phyloP scores from a whole-genome alignment of 768 basidiomycete genomes.

The Panaeolus papilionaceus region DNA sequence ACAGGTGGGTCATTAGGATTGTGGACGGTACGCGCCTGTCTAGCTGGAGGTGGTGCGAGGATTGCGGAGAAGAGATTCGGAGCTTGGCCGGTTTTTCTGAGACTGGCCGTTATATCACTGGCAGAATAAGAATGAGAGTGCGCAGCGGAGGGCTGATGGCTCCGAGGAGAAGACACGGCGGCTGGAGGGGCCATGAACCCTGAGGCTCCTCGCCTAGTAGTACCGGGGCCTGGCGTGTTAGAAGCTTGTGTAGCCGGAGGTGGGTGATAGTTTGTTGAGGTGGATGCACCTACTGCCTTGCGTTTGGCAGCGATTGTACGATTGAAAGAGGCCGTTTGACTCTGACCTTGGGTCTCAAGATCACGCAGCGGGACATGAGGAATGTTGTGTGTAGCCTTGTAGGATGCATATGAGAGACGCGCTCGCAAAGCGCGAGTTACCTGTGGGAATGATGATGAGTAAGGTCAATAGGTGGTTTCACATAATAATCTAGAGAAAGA shows the following conservation, averaged over 20 bases:
- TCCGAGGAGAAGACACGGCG: constrained; percentile 48
- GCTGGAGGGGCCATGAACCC: constrained; percentile 55
- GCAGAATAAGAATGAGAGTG: constrained; percentile 36
- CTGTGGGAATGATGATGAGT: constrained; percentile 53
- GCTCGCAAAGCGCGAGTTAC: constrained; percentile 82
- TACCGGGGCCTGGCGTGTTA: constrained; percentile 36
- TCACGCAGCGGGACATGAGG: constrained; percentile 70
- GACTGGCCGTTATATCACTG: constrained; percentile 39
- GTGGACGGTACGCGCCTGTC: constrained; percentile 81
- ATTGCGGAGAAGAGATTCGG: constrained; percentile 78
- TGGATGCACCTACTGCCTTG: constrained; percentile 50
- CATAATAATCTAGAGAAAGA: constrained; percentile 22
- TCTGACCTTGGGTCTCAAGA: constrained; percentile 67
- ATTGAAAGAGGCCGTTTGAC: constrained; percentile 47
- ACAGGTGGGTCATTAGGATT: constrained; percentile 75
- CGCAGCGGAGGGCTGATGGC: constrained; percentile 45
- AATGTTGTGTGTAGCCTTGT: constrained; percentile 81
- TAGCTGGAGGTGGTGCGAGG: constrained; percentile 76
- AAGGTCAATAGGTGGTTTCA: constrained; percentile 42
- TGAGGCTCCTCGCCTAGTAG: constrained; percentile 42
- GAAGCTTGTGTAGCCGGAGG: constrained; percentile 58
- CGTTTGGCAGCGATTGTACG: constrained; percentile 67
- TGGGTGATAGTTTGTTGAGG: constrained; percentile 56
- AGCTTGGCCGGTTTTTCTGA: constrained; percentile 43
- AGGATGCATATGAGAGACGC: constrained; percentile 83